Evolutionary conservation across 306 rosid species (phyloP), one percentile per base, ranked within the genome.

Genomic region (Albizia julibrissin): DNA sequence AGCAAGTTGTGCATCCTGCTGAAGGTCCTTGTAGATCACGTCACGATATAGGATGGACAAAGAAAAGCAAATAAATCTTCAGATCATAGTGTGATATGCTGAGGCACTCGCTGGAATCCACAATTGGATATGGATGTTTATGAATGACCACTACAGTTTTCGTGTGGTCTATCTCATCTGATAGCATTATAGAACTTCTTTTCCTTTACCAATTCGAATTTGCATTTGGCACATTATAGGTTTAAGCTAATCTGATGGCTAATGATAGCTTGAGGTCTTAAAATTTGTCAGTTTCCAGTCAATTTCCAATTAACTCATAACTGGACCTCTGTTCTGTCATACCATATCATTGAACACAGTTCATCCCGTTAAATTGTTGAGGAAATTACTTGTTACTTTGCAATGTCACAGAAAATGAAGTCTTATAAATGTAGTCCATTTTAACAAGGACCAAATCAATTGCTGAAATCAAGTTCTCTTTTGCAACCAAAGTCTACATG

Each of bases 401-500:
- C n/a, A 14, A 12, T 56, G n/a, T 74, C 52, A 34, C 4, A 54
- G 61, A 22, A 56, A 26, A 74, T 26, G 1, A 74, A 33, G 27
- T 74, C 37, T 18, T 61, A 29, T 18, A 21, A 62, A 18, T 19
- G 39, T n/a, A n/a, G 13, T 56, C 13, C 27, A 56, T 56, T 74
- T 24, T 24, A 59, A 9, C 31, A 27, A n/a, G 46, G 49, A 33
- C 33, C 78, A 54, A 19, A 56, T 33, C 65, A 33, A 21, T 47
- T 24, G 52, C 34, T 34, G 12, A 75, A 75, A 34, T 74, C 34
- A 24, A 58, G 69, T 75, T 37, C 70, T 59, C 2, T 40, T n/a
- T 62, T 71, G 56, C 58, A 50, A 14, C 76, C 67, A 76, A 71
- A 80, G 76, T 77, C 52, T 77, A 85, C 79, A 70, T 33, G 70